These are phyloP conservation scores for Zymoseptoria crescenta DNA, from an alignment of 2,329 filamentous ascomycete genomes.

Conservation along the genomic window DNA sequence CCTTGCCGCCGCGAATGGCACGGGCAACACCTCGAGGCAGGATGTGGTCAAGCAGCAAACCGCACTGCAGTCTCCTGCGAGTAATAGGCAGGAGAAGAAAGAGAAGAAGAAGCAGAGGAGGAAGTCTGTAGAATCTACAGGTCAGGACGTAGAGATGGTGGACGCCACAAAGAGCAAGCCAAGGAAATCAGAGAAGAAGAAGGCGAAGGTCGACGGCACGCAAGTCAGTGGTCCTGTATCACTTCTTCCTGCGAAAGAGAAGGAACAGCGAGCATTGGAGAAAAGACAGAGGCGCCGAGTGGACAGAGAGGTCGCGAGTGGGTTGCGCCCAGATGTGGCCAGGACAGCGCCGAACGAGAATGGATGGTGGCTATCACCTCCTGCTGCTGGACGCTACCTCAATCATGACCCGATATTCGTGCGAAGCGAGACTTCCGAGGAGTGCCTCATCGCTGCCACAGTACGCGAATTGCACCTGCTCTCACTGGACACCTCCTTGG, in stretches of 20 bases:
- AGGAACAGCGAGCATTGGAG: constrained; percentile 11
- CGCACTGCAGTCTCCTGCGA: not conserved
- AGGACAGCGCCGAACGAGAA: constrained; percentile 12
- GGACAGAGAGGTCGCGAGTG: constrained; percentile 7
- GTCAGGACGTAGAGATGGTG: not conserved
- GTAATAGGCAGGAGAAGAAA: constrained; percentile 2
- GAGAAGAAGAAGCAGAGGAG: constrained; percentile 7
- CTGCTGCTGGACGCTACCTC: constrained; percentile 48
- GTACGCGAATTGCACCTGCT: constrained; percentile 35
- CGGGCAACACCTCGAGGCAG: not conserved
- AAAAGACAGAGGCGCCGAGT: constrained; percentile 18
- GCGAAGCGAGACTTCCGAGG: constrained; percentile 33
- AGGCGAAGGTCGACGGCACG: not conserved
- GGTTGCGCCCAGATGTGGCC: constrained; percentile 8
- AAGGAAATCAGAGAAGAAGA: not conserved
- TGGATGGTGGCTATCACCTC: constrained; percentile 42
- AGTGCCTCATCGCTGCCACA: constrained; percentile 25
- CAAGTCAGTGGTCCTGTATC: not conserved
- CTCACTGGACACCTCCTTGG: constrained; percentile 70
- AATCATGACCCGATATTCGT: constrained; percentile 51
- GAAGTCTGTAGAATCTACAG: not conserved
- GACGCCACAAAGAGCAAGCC: not conserved
- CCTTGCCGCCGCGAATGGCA: not conserved
- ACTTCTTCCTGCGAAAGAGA: not conserved
- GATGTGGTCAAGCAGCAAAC: not conserved